A percentile compares a stretch with the other conserved stretches of the same genome.
These are phyloP conservation scores for Chaetomiaceae sp. DNA, from an alignment of 2,329 filamentous ascomycete species.

Conservation along the genomic window DNA sequence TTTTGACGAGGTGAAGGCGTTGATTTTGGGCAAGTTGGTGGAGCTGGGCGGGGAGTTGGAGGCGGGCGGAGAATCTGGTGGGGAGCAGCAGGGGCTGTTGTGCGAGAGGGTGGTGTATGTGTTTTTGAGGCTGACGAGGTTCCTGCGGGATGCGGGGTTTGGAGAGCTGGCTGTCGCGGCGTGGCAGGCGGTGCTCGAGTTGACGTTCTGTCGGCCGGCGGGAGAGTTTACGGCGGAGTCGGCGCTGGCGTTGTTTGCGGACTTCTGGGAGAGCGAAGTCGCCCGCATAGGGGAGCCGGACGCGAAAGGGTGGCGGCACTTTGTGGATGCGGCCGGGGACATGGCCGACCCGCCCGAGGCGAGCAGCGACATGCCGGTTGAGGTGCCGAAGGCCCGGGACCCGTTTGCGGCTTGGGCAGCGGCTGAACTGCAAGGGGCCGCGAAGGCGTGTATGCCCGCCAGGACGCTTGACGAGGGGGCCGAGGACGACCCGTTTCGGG, in stretches of 20 bases:
- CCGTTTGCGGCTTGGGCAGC: slow-evolving; percentile 49
- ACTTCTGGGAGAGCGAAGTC: slow-evolving; percentile 85
- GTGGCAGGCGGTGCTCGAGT: slow-evolving; percentile 80
- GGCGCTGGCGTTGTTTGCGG: slow-evolving; percentile 48
- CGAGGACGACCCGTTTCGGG: slow-evolving; percentile 77
- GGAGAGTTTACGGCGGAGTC: slow-evolving; percentile 20
- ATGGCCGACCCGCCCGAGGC: slow-evolving; percentile 41
- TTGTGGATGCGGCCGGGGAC: slow-evolving; percentile 34
- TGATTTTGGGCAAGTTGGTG: slow-evolving; percentile 23
- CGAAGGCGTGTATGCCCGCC: slow-evolving; percentile 57
- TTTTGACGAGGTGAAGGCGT: slow-evolving; percentile 59
- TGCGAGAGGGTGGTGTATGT: slow-evolving; percentile 59
- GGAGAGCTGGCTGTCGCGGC: slow-evolving; percentile 69
- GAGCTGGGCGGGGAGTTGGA: not conserved
- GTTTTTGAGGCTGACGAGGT: slow-evolving; percentile 67
- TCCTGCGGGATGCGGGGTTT: slow-evolving; percentile 74
- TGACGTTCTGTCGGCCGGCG: slow-evolving; percentile 54
- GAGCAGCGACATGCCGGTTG: slow-evolving; percentile 24
- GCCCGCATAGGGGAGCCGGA: slow-evolving; percentile 70
- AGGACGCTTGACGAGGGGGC: slow-evolving; percentile 69
- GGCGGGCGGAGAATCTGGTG: not conserved
- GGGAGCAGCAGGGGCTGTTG: slow-evolving; percentile 11
- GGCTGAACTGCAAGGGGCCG: slow-evolving; percentile 49
- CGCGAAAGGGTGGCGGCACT: slow-evolving; percentile 67
- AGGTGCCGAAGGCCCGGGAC: slow-evolving; percentile 36